Conservation (phyloP, 1,284 basidiomycete genomes). For the Cutaneotrichosporon cavernicola region DNA sequence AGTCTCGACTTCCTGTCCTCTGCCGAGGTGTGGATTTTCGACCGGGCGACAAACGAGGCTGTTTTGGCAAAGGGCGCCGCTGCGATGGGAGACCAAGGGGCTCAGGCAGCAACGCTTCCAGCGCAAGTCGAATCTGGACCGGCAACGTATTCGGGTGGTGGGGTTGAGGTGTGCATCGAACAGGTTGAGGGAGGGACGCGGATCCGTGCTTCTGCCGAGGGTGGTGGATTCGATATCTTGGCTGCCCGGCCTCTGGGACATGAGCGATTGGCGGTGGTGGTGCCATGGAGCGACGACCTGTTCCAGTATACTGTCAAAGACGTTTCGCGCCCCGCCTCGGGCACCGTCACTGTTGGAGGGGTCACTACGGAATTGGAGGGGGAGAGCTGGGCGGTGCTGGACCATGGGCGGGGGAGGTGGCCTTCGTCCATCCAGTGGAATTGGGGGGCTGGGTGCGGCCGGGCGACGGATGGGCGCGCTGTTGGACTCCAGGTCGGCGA, state of each 20-base stretch:
- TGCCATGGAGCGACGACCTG: constrained; percentile 20
- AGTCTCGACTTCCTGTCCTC: constrained; percentile 14
- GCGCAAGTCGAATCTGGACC: constrained; percentile 14
- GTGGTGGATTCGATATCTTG: constrained; percentile 16
- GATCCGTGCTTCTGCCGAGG: constrained; percentile 12
- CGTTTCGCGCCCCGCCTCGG: constrained; percentile 18
- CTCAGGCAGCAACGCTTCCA: constrained; percentile 1
- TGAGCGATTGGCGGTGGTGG: constrained; percentile 23
- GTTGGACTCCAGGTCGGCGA: constrained; percentile 23
- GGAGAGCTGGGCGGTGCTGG: constrained; percentile 23
- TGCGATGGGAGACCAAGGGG: background rate
- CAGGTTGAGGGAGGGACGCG: constrained; percentile 17
- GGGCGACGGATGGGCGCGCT: constrained; percentile 6
- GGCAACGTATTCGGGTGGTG: constrained; percentile 7
- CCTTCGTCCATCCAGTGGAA: constrained; percentile 19
- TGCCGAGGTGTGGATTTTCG: constrained; percentile 15
- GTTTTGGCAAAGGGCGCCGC: background rate
- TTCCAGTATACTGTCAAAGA: constrained; percentile 28
- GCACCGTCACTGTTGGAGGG: constrained; percentile 10
- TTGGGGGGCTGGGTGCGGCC: constrained; percentile 20
- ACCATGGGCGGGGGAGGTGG: constrained; percentile 20
- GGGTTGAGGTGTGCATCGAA: constrained; percentile 14
- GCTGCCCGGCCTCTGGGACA: constrained; percentile 14
- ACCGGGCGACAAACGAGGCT: constrained; percentile 4
- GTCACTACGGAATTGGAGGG: background rate